Base-by-base conservation (phyloP, 164 flowering plant species). In the Chimonanthus praecox region DNA sequence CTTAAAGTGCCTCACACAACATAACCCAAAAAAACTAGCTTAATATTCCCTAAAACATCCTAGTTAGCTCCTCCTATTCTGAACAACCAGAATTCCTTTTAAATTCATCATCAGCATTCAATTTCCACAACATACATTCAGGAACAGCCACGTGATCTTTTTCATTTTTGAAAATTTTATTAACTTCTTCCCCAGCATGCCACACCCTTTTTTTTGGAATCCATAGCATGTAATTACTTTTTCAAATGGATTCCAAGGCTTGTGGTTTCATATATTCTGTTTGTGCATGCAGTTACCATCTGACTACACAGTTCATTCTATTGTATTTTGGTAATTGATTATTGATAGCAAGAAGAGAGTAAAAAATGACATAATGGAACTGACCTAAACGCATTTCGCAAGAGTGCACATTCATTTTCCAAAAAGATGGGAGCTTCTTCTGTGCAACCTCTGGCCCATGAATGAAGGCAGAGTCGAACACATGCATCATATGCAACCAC, bases 401-500 rank as follows among this genome's bases (percentile, higher is more conserved):
- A 66, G 47, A 94, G 74, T 67, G 89, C 87, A 82, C 97, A 92
- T 79, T 94, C 98, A 78, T 87, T 92, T 71, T 94, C 94, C 84
- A 94, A 74, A 80, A 94, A 94, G 74, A 88, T 78, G 6, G 97
- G 98, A 63, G 97, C 97, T 77, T 94, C 97, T 86, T 79, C 78
- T 54, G 16, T 54, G 79, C 89, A 87, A 68, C 96, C 92, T 81
- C 82, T 84, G 11, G 97, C 96, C 97, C 97, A 94, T 61, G 96
- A 89, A 85, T 94, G 87, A 80, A 94, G 95, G 78, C 98, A 94
- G 64, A 94, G 90, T 20, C 98, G 91, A 33, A 94, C 97, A 79
- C 97, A 92, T 47, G 97, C 97, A 77, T 94, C 98, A 78, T 94
- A 94, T n/a, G 97, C 84, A 76, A 94, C 75, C 64, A 92, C 92